phyloP scores from a whole-genome alignment of 1,284 basidiomycete genomes.

The Leccinum subrobustum region DNA sequence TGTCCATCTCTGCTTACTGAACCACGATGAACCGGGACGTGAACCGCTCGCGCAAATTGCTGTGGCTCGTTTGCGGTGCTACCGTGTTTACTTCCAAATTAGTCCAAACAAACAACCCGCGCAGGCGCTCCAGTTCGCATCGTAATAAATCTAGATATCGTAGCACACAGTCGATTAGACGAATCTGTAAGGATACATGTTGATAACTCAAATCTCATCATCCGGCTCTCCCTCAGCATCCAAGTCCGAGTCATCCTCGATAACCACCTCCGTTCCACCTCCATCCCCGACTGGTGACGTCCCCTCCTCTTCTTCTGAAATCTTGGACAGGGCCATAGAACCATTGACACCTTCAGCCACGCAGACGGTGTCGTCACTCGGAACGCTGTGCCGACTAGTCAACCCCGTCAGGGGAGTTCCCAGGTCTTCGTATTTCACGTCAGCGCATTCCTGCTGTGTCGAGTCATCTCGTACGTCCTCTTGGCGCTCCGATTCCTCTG shows the following conservation, averaged over 20 bases:
- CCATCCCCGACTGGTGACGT: constrained; percentile 1
- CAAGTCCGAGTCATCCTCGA: constrained; percentile 33
- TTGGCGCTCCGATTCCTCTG: constrained; percentile 2
- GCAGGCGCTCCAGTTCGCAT: constrained; percentile 21
- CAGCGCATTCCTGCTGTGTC: constrained; percentile 19
- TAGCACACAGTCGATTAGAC: constrained; percentile 17
- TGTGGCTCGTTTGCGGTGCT: constrained; percentile 33
- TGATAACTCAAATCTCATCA: constrained; percentile 32
- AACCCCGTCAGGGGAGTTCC: constrained; percentile 52
- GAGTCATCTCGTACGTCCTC: constrained; percentile 4
- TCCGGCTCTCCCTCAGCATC: constrained; percentile 42
- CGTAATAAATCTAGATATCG: constrained; percentile 5
- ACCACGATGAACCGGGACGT: constrained; percentile 36
- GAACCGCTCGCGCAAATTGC: constrained; percentile 35
- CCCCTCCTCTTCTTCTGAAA: constrained; percentile 21
- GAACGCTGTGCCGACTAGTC: constrained; percentile 52
- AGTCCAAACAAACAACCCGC: constrained; percentile 25
- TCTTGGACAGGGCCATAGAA: constrained; percentile 21
- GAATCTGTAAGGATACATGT: constrained; percentile 24
- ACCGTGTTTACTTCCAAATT: constrained; percentile 16
- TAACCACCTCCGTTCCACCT: constrained; percentile 12
- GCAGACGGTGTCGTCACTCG: constrained; percentile 54
- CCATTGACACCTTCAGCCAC: constrained; percentile 18
- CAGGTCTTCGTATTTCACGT: constrained; percentile 50
- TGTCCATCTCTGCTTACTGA: constrained; percentile 33